Evolutionary conservation across 306 rosid species (phyloP), one percentile per base, ranked within the genome.

Genomic region (Inga laurina): DNA sequence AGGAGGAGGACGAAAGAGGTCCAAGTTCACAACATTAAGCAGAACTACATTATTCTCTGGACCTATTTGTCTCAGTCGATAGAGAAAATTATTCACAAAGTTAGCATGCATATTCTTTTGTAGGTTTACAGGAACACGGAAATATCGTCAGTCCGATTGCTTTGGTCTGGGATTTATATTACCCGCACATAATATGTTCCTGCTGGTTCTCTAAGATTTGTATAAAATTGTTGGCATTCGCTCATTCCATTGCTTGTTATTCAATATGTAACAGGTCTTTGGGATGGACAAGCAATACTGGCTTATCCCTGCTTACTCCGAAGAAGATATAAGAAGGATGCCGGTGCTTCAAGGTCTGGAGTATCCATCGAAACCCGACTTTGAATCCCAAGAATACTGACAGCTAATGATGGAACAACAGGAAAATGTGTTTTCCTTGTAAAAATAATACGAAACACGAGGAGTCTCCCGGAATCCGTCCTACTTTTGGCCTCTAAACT

Each of bases 271-370:
- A 75, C 88, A 97, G 99, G 99, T 97, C 19, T 97, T 97, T 79
- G 99, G 99, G 46, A 82, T 87, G 79, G 97, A 94, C 88, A 93
- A 89, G 89, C 86, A 80, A 57, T 97, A 92, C 91, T 97, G 99
- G 99, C 86, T 92, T 80, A 85, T 97, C 85, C 99, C 99, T 16
- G 91, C 94, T 44, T 97, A 97, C 85, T 92, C 97, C 4, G 99
- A 94, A 52, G 99, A 97, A 87, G 99, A 97, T 85, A 56, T 90
- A 19, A 90, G 98, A 80, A 89, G 89, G 81, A 91, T 92, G 88
- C 98, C 99, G 4, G 99, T 91, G 4, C 97, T 97, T 46, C 98
- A 97, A 84, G 99, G 99, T 66, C 94, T 97, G 0, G 98, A 97
- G 22, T 97, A 94, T 82, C 99, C 99, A 32, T 94, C 98, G 44